Percentiles rank a stretch among this genome's conserved stretches.
phyloP scores from a whole-genome alignment of 768 basidiomycete species.

The Cystobasidiopsis lactophilus region DNA sequence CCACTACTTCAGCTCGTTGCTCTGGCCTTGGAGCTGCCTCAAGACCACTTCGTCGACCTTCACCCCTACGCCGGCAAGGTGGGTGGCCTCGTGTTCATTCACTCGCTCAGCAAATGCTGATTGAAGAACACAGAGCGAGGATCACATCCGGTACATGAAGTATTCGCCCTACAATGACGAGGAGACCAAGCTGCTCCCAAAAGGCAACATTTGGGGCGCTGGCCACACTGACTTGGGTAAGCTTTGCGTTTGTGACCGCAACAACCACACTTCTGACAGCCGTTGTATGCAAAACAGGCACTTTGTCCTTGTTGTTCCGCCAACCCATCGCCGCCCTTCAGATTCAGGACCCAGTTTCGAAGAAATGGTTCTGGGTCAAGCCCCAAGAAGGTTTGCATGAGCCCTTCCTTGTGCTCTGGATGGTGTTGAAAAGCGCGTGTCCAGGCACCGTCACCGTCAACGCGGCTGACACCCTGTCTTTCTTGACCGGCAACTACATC shows the following conservation, averaged over 20 bases:
- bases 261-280: no score
- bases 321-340: conserved; percentile 35
- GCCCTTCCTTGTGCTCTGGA: no score
- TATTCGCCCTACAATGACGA: conserved; percentile 30
- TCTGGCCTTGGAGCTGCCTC: conserved; percentile 34
- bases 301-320: conserved; percentile 35
- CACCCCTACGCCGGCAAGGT: conserved; percentile 33
- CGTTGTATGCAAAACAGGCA: no score
- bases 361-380: conserved; percentile 35
- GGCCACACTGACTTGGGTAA: conserved; percentile 37
- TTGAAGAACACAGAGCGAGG: conserved; percentile 32
- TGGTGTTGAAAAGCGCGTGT: no score
- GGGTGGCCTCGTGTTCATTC: no score
- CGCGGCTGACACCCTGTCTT: conserved; percentile 31
- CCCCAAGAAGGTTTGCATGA: conserved; percentile 4
- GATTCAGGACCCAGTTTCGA: conserved; percentile 30
- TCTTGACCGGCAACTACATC: conserved; percentile 34
- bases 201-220: conserved; percentile 24
- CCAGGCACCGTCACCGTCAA: conserved; percentile 35
- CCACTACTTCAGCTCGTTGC: conserved; percentile 32
- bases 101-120: no score
- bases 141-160: conserved; percentile 35
- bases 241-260: no score
- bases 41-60: conserved; percentile 32
- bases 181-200: conserved; percentile 12